Conservation (phyloP, 805 yeast species). For the Brettanomyces bruxellensis region DNA sequence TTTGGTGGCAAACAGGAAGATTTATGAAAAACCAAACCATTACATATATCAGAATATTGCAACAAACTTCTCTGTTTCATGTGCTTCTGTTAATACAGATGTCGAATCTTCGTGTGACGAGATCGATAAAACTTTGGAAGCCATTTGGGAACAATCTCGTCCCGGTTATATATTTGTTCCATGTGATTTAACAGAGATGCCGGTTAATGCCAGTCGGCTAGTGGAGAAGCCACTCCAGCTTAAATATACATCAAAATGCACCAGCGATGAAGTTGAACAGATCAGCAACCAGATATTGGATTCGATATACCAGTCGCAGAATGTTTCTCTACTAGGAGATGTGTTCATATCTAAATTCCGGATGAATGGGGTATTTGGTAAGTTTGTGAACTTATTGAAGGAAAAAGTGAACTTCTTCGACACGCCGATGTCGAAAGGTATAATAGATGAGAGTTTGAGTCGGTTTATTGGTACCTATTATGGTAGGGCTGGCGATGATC, state of each 20-base stretch:
- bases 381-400: constrained; percentile 24
- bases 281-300: constrained; percentile 26
- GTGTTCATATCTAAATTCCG: constrained; percentile 32
- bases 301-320: constrained; percentile 27
- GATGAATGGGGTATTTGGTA: constrained; percentile 20
- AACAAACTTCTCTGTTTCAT: constrained; percentile 42
- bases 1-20: constrained; percentile 42
- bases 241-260: constrained; percentile 10
- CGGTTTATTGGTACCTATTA: constrained; percentile 37
- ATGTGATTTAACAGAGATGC: constrained; percentile 53
- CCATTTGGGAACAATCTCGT: constrained; percentile 48
- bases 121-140: constrained; percentile 58
- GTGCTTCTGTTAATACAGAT: constrained; percentile 37
- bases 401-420: constrained; percentile 31
- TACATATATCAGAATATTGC: constrained; percentile 58
- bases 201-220: constrained; percentile 30
- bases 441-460: constrained; percentile 29
- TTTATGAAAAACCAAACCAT: constrained; percentile 53
- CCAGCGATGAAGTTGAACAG: constrained; percentile 10
- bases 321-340: constrained; percentile 34
- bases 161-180: constrained; percentile 86
- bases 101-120: constrained; percentile 43
- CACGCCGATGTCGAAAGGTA: constrained; percentile 31
- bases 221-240: constrained; percentile 19
- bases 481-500: constrained; percentile 25